Evolutionary conservation across 164 flowering plant species (phyloP), one percentile per base, ranked within the genome.

Genomic region (Liquidambar formosana): DNA sequence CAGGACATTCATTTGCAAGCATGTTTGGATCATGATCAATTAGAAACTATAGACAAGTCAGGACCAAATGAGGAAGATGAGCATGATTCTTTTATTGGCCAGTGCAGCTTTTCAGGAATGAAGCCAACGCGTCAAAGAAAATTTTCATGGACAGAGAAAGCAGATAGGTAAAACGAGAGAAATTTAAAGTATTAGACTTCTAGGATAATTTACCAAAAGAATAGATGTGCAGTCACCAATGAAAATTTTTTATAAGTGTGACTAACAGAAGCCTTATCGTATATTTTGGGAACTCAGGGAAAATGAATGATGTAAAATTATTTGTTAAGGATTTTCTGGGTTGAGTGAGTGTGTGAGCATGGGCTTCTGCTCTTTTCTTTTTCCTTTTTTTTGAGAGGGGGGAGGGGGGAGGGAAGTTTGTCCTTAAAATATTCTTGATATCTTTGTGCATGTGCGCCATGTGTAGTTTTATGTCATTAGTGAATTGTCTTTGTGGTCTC

Each of bases 91-190:
- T 74, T 79, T 58, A 67, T 77, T 49, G 72, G 68, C 38, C 78
- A 76, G 58, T 68, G 71, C 76, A 73, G 82, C 22, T 70, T 73
- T 63, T 48, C 85, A 67, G 81, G 74, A 73, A 51, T 71, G 57
- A 84, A 73, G 71, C 73, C 78, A 38, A 64, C 82, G 51, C 95
- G 86, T 10, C 77, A 62, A 61, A 77, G 64, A 71, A 90, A 80
- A 72, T 89, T 84, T 77, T 72, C 66, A 27, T 95, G 99, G 97
- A 82, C 90, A 53, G 94, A 89, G 58, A 73, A 71, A 65, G 82
- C 88, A 46, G 97, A 95, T 61, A 89, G 93, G 98, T 92, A 85
- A 78, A 8, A 23, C 52, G 64, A 47, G 45, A 27, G 58, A n/a
- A 49, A 69, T n/a, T 47, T 12, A 6, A 46, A 48, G 8, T n/a